Percentiles rank a stretch among this genome's conserved stretches.
Evolutionary conservation across 179 eudicot species (phyloP).

Genomic region (Corrigiola litoralis): DNA sequence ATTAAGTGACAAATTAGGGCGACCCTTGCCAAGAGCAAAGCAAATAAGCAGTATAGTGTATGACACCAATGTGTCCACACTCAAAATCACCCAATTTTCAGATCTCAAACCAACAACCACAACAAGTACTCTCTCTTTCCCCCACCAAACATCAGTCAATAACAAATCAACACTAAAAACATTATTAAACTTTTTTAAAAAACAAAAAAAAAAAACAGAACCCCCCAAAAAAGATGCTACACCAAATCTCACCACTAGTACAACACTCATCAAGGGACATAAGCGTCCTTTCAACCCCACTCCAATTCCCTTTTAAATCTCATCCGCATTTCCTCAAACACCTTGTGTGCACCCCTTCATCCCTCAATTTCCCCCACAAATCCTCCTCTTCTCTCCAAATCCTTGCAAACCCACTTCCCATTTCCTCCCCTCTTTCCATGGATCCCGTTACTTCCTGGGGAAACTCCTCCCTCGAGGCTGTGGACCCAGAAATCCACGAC

Average conservation of each 20-base stretch:
- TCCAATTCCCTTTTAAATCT: constrained; percentile 15
- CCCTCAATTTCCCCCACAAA: neutral
- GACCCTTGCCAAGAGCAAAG: neutral
- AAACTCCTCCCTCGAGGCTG: constrained; percentile 43
- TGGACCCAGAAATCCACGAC: constrained; percentile 79
- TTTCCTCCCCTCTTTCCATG: constrained; percentile 26
- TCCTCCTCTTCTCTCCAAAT: neutral
- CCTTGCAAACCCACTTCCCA: constrained; percentile 11
- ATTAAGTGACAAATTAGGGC: no score
- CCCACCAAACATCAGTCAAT: constrained; percentile 2
- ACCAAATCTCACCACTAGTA: constrained; percentile 14
- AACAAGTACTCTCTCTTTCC: constrained; percentile 6
- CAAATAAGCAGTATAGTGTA: neutral
- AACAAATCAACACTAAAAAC: neutral
- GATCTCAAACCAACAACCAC: constrained; percentile 9
- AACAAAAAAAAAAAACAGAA: neutral
- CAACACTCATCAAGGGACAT: constrained; percentile 8
- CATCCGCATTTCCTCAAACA: constrained; percentile 30
- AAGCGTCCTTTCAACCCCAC: constrained; percentile 3
- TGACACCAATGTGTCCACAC: constrained; percentile 20
- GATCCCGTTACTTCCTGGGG: constrained; percentile 79
- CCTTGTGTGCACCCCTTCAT: constrained; percentile 25
- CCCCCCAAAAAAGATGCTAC: neutral
- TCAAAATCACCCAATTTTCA: constrained; percentile 8
- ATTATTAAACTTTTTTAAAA: neutral